Conservation (phyloP, 73 alveolate genomes). For the Stentor coeruleus region DNA sequence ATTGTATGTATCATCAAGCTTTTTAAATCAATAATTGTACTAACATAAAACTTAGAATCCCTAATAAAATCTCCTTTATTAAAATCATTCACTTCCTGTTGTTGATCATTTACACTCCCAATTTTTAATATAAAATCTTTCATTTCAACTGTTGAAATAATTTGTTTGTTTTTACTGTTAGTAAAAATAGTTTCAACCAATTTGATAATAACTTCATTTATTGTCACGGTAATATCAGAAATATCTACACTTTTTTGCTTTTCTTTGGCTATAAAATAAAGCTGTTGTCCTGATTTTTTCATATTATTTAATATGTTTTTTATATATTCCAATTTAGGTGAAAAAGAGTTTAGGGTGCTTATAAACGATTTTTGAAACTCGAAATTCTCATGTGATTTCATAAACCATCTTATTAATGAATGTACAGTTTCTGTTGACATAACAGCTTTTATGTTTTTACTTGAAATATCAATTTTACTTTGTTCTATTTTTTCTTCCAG, state of each 20-base stretch:
- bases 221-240: neutral
- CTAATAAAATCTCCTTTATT: neutral
- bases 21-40: neutral
- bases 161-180: neutral
- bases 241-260: too few relatives aligned
- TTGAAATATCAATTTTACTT: too few relatives aligned
- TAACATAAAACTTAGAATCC: neutral
- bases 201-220: too few relatives aligned
- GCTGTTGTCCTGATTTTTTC: neutral
- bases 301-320: too few relatives aligned
- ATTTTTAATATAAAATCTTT: too few relatives aligned
- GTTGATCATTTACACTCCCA: neutral
- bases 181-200: neutral
- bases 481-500: too few relatives aligned
- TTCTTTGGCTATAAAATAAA: neutral
- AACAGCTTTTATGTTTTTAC: neutral
- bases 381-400: neutral
- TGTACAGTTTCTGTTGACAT: neutral
- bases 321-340: neutral
- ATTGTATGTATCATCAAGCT: too few relatives aligned
- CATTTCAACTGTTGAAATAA: neutral
- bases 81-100: too few relatives aligned
- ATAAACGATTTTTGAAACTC: too few relatives aligned
- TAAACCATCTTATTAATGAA: neutral
- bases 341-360: neutral